These are phyloP conservation scores for Fusarium fracticaudum DNA, from an alignment of 2,329 filamentous ascomycete genomes.

Conservation along the genomic window DNA sequence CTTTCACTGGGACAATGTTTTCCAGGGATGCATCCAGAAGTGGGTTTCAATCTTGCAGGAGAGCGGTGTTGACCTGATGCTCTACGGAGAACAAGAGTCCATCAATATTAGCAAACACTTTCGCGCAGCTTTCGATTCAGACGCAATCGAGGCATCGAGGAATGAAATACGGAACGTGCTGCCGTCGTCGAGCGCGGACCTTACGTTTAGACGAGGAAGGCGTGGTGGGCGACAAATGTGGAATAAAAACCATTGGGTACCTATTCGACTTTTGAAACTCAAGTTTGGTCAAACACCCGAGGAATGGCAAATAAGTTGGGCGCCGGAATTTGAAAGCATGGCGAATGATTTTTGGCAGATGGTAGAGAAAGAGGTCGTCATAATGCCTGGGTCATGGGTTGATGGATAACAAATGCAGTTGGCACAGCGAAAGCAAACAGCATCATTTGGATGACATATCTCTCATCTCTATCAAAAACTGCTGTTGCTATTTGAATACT, in stretches of 20 bases:
- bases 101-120: neutral
- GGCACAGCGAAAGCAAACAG: too few species aligned
- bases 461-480: too few species aligned
- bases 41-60: conserved; percentile 29
- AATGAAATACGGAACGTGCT: conserved; percentile 4
- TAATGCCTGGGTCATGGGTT: conserved; percentile 44
- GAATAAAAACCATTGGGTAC: conserved; percentile 32
- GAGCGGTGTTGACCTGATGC: conserved; percentile 33
- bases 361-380: conserved; percentile 8
- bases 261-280: conserved; percentile 35
- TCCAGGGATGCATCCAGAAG: conserved; percentile 25
- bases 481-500: too few species aligned
- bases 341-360: conserved; percentile 41
- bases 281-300: neutral
- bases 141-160: conserved; percentile 20
- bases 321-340: conserved; percentile 39
- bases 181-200: neutral
- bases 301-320: conserved; percentile 43
- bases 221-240: neutral
- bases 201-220: too few species aligned
- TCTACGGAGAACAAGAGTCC: conserved; percentile 36
- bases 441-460: too few species aligned
- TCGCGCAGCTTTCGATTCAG: conserved; percentile 30
- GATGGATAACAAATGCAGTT: conserved; percentile 8
- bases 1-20: conserved; percentile 28